Evolutionary conservation across 805 yeast genomes (phyloP).

Genomic region (Priceomyces medius): DNA sequence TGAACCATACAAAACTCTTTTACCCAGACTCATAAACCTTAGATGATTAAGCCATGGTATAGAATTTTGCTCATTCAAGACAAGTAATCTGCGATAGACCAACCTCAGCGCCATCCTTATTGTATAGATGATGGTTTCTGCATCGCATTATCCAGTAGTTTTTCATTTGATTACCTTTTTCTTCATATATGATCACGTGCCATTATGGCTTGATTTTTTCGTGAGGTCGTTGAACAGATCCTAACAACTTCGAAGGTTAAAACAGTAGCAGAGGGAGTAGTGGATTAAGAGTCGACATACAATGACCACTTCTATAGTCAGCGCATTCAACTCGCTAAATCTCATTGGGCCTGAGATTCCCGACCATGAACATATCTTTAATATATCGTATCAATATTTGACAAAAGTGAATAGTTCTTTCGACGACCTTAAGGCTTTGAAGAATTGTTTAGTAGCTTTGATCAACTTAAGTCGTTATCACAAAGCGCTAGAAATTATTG

Average conservation of each 20-base stretch:
- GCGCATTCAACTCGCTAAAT: conserved; percentile 41
- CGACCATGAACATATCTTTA: conserved; percentile 38
- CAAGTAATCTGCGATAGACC: neutral
- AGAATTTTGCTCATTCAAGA: neutral
- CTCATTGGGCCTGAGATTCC: conserved; percentile 24
- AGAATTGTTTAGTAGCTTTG: conserved; percentile 53
- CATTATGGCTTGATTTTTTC: neutral
- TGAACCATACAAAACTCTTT: conserved; percentile 16
- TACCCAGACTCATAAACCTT: conserved; percentile 11
- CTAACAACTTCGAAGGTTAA: neutral
- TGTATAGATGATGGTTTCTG: too few relatives aligned
- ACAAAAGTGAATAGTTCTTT: conserved; percentile 34
- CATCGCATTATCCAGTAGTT: neutral
- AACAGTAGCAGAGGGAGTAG: neutral
- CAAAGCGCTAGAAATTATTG: conserved; percentile 46
- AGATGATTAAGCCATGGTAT: neutral
- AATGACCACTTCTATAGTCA: conserved; percentile 41
- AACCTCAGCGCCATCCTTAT: neutral
- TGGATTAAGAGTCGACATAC: neutral
- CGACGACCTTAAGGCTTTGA: conserved; percentile 35
- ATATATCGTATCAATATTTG: conserved; percentile 41
- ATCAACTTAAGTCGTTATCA: conserved; percentile 58
- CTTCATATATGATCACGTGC: neutral
- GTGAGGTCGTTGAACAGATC: neutral
- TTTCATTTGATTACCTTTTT: neutral